Base-by-base conservation (phyloP, 78 protist genomes). In the Tieghemostelium lacteum region DNA sequence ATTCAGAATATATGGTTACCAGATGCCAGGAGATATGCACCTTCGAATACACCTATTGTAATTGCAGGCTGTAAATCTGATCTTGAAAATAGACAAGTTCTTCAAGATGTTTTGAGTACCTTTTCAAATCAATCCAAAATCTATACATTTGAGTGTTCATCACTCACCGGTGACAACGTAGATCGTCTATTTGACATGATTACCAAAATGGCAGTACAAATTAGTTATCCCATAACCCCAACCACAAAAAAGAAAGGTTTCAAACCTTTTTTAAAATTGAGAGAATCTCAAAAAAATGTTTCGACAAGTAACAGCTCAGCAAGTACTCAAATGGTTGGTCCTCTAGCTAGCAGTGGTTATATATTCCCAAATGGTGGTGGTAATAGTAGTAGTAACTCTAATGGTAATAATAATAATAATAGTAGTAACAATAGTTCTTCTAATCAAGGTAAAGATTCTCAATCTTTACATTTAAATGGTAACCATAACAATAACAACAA, bases 61-160 rank as follows among this genome's bases (percentile, higher is more conserved):
- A 49, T 83, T 20, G 75, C 54, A 2, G 89, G 89, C 28, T 83
- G 89, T 58, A 83, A 83, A 69, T 69, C 73, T 1, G 89, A 83
- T 69, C 40, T 83, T 20, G 70, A 39, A 8, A 57, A 57, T 16
- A 83, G 58, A 33, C 67, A 55, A 16, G 52, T 71, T 2, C 36
- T 64, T 10, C 50, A 49, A 33, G 89, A 83, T 22, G 42, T 55
- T 63, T 62, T 83, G 31, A 20, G 29, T 39, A 33, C 26, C 1
- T 83, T 72, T 72, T 83, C 74, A 17, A 55, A 31, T n/a, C 37
- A 58, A 29, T 50, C 63, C 28, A 83, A 58, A 34, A 36, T 26
- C 34, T 12, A 69, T 29, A 77, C 78, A 10, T 58, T 83, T 28
- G 89, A 83, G 28, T 83, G 89, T 42, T 83, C 89, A 1, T 55